These are phyloP conservation scores for Piromyces finnis DNA, from an alignment of 192 early-diverging fungal species.

Conservation along the genomic window DNA sequence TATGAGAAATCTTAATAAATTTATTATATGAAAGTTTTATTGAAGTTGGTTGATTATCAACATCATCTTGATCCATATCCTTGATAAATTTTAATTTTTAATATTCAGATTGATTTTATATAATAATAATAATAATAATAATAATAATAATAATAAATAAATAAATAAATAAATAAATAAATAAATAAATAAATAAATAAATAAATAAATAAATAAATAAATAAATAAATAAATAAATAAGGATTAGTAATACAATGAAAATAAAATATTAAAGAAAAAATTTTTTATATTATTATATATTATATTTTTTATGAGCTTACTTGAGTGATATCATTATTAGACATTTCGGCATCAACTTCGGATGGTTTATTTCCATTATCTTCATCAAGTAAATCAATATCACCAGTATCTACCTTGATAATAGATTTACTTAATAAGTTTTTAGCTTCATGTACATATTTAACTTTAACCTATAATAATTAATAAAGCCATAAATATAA, in stretches of 20 bases:
- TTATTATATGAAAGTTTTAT: neutral
- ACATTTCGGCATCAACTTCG: constrained; percentile 9
- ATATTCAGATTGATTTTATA: too few species aligned
- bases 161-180: too few species aligned
- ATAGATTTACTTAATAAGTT: constrained; percentile 75
- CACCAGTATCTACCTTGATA: constrained; percentile 63
- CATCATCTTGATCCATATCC: neutral
- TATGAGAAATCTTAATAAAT: neutral
- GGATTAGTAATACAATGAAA: too few species aligned
- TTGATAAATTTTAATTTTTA: too few species aligned
- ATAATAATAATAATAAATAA: too few species aligned
- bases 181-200: too few species aligned
- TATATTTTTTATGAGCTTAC: too few species aligned
- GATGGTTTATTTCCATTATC: constrained; percentile 6
- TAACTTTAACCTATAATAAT: constrained; percentile 28
- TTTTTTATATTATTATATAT: too few species aligned
- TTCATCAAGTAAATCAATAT: constrained; percentile 40
- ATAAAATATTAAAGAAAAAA: too few species aligned
- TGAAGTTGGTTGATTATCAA: neutral
- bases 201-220: too few species aligned
- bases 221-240: too few species aligned
- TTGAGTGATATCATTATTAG: constrained; percentile 6
- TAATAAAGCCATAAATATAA: neutral
- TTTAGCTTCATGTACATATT: constrained; percentile 69
- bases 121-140: too few species aligned